These are phyloP conservation scores for Agrocybe praecox DNA, from an alignment of 768 basidiomycete species.

Conservation along the genomic window DNA sequence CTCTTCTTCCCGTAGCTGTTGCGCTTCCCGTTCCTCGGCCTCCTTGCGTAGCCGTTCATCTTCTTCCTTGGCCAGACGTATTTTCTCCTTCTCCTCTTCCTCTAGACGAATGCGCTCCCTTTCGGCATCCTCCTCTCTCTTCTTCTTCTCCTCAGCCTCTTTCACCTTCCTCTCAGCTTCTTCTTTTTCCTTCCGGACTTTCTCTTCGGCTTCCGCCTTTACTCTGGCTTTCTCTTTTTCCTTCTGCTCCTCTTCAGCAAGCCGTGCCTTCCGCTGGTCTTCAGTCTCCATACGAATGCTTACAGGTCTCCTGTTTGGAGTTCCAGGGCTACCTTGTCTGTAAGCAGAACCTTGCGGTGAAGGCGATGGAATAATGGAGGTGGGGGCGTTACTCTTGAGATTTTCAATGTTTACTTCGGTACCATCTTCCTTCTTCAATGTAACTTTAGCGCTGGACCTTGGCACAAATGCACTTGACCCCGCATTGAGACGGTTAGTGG, in stretches of 20 bases:
- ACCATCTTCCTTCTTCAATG: conserved; percentile 68
- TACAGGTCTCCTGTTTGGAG: conserved; percentile 35
- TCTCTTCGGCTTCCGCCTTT: conserved; percentile 46
- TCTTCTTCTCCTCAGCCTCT: conserved; percentile 36
- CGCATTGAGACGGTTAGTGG: conserved; percentile 57
- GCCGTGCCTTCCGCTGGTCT: conserved; percentile 44
- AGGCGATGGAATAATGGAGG: conserved; percentile 38
- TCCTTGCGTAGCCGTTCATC: conserved; percentile 43
- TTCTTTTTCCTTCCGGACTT: conserved; percentile 41
- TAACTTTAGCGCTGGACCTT: conserved; percentile 39
- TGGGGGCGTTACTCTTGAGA: conserved; percentile 44
- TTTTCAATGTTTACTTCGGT: conserved; percentile 61
- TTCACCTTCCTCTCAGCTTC: conserved; percentile 45
- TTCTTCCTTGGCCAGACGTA: conserved; percentile 35
- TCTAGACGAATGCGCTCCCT: conserved; percentile 35
- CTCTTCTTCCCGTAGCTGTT: conserved; percentile 36
- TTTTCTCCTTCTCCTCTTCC: conserved; percentile 47
- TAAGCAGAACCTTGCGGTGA: conserved; percentile 33
- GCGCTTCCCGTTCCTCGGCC: conserved; percentile 39
- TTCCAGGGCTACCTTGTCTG: conserved; percentile 41
- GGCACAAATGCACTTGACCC: conserved; percentile 73
- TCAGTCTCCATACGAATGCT: conserved; percentile 67
- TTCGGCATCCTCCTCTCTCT: conserved; percentile 35
- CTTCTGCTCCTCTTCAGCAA: conserved; percentile 51
- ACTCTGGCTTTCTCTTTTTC: conserved; percentile 42